phyloP scores from a whole-genome alignment of 352 stramenopile species.

The Pythium sukuiense region DNA sequence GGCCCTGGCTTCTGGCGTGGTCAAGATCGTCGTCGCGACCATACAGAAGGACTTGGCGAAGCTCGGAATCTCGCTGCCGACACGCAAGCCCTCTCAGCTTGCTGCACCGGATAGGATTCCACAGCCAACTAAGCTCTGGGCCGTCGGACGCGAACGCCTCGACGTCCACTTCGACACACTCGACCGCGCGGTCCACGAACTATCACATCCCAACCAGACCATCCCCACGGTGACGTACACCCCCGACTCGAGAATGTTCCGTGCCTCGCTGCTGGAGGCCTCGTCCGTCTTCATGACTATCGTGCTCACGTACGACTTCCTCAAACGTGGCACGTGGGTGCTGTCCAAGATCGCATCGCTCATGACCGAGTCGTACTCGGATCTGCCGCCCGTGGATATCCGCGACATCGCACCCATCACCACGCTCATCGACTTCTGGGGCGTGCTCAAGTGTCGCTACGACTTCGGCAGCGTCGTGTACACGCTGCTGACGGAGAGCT shows the following conservation, averaged over 20 bases:
- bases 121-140: neutral
- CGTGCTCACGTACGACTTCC: conserved; percentile 23
- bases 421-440: conserved; percentile 37
- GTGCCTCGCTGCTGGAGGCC: conserved; percentile 18
- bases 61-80: neutral
- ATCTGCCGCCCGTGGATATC: conserved; percentile 56
- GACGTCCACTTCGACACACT: conserved; percentile 5
- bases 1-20: neutral
- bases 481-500: conserved; percentile 37
- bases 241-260: conserved; percentile 1
- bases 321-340: conserved; percentile 19
- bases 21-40: neutral
- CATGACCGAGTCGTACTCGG: conserved; percentile 63
- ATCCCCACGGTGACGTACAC: neutral
- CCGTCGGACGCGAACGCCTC: neutral
- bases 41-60: neutral
- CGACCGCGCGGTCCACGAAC: neutral
- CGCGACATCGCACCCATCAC: conserved; percentile 45
- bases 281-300: conserved; percentile 12
- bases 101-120: neutral
- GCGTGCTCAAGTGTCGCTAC: conserved; percentile 46
- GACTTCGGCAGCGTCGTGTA: conserved; percentile 42
- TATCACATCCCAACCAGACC: neutral
- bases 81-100: neutral
- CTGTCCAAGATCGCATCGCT: conserved; percentile 30